A percentile compares a stretch with the other conserved stretches of the same genome.
phyloP scores from a whole-genome alignment of 2,329 filamentous ascomycete genomes.

The Stemphylium beticola region DNA sequence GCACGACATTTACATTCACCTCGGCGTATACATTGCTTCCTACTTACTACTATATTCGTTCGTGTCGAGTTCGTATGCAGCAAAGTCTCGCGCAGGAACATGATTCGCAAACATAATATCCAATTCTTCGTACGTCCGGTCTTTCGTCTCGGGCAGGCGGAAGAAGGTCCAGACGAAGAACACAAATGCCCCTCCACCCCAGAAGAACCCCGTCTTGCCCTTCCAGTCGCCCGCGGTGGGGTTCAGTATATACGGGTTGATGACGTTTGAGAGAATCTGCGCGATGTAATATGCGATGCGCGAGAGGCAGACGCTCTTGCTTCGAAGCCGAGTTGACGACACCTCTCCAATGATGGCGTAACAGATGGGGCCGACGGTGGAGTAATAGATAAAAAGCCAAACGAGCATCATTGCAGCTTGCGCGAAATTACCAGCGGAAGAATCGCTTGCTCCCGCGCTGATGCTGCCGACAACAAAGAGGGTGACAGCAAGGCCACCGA shows the following conservation, averaged over 20 bases:
- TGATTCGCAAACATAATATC: conserved; percentile 75
- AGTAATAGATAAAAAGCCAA: conserved; percentile 72
- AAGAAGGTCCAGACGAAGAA: conserved; percentile 76
- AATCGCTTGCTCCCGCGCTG: conserved; percentile 31
- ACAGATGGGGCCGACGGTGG: conserved; percentile 83
- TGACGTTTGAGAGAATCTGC: conserved; percentile 72
- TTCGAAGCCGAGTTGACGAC: conserved; percentile 78
- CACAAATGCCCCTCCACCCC: conserved; percentile 78
- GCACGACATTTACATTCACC: no score
- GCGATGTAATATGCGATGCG: conserved; percentile 72
- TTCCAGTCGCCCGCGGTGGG: conserved; percentile 77
- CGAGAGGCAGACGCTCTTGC: conserved; percentile 84
- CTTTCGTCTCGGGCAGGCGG: conserved; percentile 76
- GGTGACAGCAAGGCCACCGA: conserved; percentile 63
- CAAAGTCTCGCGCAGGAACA: conserved; percentile 27
- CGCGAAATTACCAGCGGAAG: conserved; percentile 51
- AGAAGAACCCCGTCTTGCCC: conserved; percentile 80
- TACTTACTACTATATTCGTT: no score
- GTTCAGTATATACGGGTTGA: conserved; percentile 65
- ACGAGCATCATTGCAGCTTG: conserved; percentile 30
- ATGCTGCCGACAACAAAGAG: conserved; percentile 79
- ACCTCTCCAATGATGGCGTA: conserved; percentile 85
- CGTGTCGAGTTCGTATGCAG: no score
- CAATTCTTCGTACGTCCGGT: conserved; percentile 80
- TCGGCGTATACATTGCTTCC: no score